These are phyloP conservation scores for Suillus sp. DNA, from an alignment of 768 basidiomycete genomes.

Conservation along the genomic window DNA sequence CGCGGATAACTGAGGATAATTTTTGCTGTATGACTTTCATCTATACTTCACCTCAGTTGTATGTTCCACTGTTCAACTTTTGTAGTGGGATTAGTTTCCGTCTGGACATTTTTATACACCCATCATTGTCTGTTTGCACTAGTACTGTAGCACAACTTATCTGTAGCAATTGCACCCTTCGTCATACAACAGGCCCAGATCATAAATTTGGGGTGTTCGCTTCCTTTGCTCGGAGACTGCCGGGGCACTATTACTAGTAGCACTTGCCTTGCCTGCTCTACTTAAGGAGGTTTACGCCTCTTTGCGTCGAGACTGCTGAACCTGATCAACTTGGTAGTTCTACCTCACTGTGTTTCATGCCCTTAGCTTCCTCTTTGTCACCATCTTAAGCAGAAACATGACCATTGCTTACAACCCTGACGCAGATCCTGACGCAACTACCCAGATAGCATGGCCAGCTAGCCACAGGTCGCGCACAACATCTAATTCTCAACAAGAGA, in stretches of 20 bases:
- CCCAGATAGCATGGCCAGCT: slow-evolving; percentile 76
- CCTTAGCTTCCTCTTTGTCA: slow-evolving; percentile 7
- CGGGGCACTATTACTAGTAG: slow-evolving; percentile 21
- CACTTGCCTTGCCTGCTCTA: slow-evolving; percentile 12
- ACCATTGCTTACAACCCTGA: slow-evolving; percentile 53
- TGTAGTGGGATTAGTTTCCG: slow-evolving; percentile 30
- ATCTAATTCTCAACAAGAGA: slow-evolving; percentile 27
- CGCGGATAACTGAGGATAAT: slow-evolving; percentile 24
- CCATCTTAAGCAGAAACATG: slow-evolving; percentile 42
- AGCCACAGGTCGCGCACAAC: slow-evolving; percentile 35
- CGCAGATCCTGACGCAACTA: slow-evolving; percentile 75
- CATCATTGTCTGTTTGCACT: slow-evolving; percentile 17
- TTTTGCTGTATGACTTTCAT: slow-evolving; percentile 10
- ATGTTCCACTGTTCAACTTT: slow-evolving; percentile 10
- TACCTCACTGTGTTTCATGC: slow-evolving; percentile 11
- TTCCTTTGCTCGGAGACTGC: slow-evolving; percentile 26
- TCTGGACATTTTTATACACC: slow-evolving; percentile 23
- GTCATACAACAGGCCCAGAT: neutral
- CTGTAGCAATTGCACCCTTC: neutral
- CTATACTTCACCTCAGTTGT: slow-evolving; percentile 17
- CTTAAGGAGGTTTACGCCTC: slow-evolving; percentile 16
- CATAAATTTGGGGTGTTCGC: neutral
- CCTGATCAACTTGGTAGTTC: neutral
- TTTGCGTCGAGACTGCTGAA: neutral
- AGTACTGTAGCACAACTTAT: slow-evolving; percentile 21